Percentiles rank a stretch among this genome's conserved stretches.
Conservation (phyloP, 495 filamentous ascomycete genomes). For the Jackrogersella minutella region DNA sequence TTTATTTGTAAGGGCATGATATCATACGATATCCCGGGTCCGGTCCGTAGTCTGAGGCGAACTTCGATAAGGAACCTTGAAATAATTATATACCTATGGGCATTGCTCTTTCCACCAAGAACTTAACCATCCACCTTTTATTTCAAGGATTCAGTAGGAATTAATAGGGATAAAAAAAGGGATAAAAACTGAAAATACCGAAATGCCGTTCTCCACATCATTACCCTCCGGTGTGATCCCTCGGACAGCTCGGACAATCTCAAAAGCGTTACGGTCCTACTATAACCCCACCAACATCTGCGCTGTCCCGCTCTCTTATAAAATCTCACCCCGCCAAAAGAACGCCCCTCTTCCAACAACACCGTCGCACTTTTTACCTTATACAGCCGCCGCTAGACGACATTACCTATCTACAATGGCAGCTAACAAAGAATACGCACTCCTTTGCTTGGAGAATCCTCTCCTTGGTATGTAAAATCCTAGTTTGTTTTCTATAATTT, state of each 20-base stretch:
- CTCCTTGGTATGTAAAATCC: constrained; percentile 89
- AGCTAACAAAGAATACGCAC: constrained; percentile 75
- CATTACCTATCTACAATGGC: constrained; percentile 65
- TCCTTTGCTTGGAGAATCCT: constrained; percentile 95
- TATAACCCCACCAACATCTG: constrained; percentile 31
- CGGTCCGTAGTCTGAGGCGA: not conserved
- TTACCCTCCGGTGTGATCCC: constrained; percentile 31
- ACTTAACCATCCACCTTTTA: no score
- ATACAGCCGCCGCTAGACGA: constrained; percentile 3
- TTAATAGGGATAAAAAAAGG: not conserved
- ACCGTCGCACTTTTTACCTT: constrained; percentile 2
- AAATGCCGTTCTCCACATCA: constrained; percentile 34
- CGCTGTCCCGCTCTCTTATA: constrained; percentile 27
- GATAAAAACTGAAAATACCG: not conserved
- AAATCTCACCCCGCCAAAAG: constrained; percentile 43
- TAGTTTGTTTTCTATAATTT: no score
- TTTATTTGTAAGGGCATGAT: constrained; percentile 28
- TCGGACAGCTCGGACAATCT: constrained; percentile 45
- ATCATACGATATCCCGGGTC: constrained; percentile 33
- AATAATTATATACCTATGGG: constrained; percentile 7
- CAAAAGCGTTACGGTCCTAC: constrained; percentile 31
- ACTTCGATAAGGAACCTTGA: constrained; percentile 4
- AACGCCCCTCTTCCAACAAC: constrained; percentile 15
- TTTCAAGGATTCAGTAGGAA: not conserved
- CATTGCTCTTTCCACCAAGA: not conserved